Evolutionary conservation across 805 yeast genomes (phyloP).

Genomic region (Yarrowia keelungensis): DNA sequence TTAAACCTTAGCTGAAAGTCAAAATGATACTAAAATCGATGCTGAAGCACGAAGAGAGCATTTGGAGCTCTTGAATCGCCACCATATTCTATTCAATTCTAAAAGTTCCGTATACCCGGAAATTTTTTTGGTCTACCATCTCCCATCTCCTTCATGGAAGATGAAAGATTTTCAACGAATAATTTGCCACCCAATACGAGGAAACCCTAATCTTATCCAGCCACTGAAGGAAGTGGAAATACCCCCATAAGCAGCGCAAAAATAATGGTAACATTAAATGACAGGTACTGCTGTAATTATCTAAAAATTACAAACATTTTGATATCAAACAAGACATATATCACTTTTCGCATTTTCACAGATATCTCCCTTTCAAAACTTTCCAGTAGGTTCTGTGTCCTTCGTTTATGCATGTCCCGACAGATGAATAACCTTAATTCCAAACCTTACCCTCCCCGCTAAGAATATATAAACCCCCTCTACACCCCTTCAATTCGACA

Average conservation of each 20-base stretch:
- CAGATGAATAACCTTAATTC: too few relatives aligned
- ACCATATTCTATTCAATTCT: too few relatives aligned
- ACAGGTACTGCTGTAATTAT: too few relatives aligned
- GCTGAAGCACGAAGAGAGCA: too few relatives aligned
- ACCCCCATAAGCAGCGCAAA: too few relatives aligned
- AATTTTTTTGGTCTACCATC: not conserved
- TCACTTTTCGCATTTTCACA: too few relatives aligned
- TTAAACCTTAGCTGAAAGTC: too few relatives aligned
- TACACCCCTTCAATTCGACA: not conserved
- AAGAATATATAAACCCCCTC: conserved; percentile 17
- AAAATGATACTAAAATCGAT: too few relatives aligned
- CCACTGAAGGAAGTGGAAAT: not conserved
- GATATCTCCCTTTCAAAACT: too few relatives aligned
- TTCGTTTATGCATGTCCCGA: not conserved
- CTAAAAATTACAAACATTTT: not conserved
- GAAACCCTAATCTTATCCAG: conserved; percentile 1
- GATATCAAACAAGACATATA: not conserved
- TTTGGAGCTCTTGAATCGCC: too few relatives aligned
- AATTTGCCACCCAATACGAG: not conserved
- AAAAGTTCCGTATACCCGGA: too few relatives aligned
- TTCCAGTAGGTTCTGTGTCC: not conserved
- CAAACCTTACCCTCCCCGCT: not conserved
- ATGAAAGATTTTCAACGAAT: not conserved
- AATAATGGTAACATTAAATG: too few relatives aligned
- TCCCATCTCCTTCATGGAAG: not conserved